Evolutionary conservation across 148 eudicot species (phyloP), one percentile per base, ranked within the genome.

Genomic region (Drosera capensis): DNA sequence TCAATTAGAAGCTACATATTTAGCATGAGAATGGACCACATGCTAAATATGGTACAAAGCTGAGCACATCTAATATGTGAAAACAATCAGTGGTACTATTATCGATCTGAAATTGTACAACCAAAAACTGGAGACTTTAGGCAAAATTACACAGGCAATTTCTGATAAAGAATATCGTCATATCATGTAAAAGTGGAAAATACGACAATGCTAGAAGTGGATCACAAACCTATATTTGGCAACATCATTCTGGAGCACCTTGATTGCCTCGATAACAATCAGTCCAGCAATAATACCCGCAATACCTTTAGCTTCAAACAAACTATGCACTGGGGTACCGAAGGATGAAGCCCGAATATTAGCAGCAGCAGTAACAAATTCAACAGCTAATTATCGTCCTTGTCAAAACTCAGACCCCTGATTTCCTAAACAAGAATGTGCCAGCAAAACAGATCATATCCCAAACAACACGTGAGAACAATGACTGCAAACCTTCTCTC

Each of bases 271-370:
- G 20, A 78, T 80, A 50, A 90, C 97, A 47, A 90, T 73, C 72
- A 90, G 64, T 54, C 97, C 97, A 43, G 97, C 79, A 73, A 90
- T 68, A 45, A 80, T 58, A 61, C 97, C 97, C 55, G 97, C 97
- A 54, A 90, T 78, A 48, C 97, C 97, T 70, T 90, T 90, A 30
- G 97, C 95, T 75, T 80, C 97, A 60, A 90, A 90, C 43, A 90
- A 87, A 58, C 97, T 90, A 70, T 84, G 97, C 76, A 78, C 29
- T 20, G 95, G 85, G 53, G 84, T 90, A 16, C 78, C 79, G 55
- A 90, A 90, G 48, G 97, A 90, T 57, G 85, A 41, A 57, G 97
- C 95, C 45, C 97, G 73, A 45, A 90, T 80, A 62, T 90, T 90
- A 45, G 95, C 97, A 48, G 95, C 95, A 67, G 97, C 92, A 8